Base-by-base conservation (phyloP, 202 grass and related monocot species). In the Bolboschoenoplectus hybrid region DNA sequence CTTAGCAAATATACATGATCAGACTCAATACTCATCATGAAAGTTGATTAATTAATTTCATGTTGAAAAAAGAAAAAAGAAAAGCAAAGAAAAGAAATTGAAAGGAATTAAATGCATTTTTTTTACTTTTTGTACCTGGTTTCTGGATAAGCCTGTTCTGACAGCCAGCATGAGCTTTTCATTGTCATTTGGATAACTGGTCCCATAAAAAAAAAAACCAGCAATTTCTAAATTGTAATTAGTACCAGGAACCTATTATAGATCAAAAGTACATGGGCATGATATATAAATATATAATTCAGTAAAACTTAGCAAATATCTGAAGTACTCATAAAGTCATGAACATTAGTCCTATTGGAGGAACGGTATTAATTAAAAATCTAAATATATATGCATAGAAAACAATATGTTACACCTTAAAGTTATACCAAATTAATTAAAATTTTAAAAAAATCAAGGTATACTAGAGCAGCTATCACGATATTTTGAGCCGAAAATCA, bases 151-250 rank as follows among this genome's bases (percentile, higher is more conserved):
- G 1, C 96, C 96, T 26, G 96, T 95, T 70, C 81, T 87, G 58
- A 94, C 88, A 2, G 91, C 93, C 87, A 98, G 93, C 86, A 89
- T 86, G 10, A 95, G 90, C 86, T 98, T 98, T 91, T 98, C 89
- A 49, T 84, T 91, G 79, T 98, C 96, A 64, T 87, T 82, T 44
- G 96, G 96, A 86, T 98, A 95, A 85, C 96, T 98, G 91, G 10
- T 64, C 5, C 52, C 38, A 36, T 2, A 9, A 43, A 45, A 72
- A 68, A 62, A 56, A 72, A 67, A 57, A 39, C 7, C 58, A 52
- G 11, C 10, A 84, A 39, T 41, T 86, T 60, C 35, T n/a, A 75
- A 58, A 17, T 70, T 70, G n/a, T 43, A 86, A 56, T 44, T 12
- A 55, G 10, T 85, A 74, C 34, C 65, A 36, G 47, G 19, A 75